Evolutionary conservation across 2,329 filamentous ascomycete genomes (phyloP).

Genomic region (Fusarium chuoi): DNA sequence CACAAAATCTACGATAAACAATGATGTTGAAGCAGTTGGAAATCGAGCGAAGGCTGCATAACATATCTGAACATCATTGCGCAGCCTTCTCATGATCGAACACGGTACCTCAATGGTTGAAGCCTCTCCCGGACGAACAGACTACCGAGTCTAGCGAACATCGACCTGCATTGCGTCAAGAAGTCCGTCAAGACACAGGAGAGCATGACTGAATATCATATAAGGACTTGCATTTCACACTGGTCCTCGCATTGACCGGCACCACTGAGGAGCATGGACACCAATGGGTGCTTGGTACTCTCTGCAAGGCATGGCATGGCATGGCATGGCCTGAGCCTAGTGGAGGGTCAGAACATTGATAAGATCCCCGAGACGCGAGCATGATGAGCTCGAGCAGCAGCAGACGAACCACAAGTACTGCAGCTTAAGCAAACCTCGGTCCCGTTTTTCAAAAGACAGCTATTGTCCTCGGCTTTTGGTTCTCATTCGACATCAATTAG

Average conservation of each 20-base stretch:
- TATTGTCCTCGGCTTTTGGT: neutral
- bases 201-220: accelerated
- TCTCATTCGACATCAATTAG: neutral
- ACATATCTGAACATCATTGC: no score
- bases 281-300: accelerated
- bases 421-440: neutral
- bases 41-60: neutral
- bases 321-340: accelerated
- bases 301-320: accelerated
- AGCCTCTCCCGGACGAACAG: neutral
- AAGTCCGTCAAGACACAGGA: accelerated
- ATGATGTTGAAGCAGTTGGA: neutral
- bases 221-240: neutral
- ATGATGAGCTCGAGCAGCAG: neutral
- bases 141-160: neutral
- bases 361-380: accelerated
- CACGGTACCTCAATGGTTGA: neutral
- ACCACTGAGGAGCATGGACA: accelerated
- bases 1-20: neutral
- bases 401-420: accelerated
- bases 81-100: neutral
- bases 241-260: accelerated
- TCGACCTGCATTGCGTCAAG: accelerated
- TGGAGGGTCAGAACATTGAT: accelerated
- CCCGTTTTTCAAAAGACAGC: neutral